phyloP scores from a whole-genome alignment of 169 alveolate species.

The Amoebophrya sp. region DNA sequence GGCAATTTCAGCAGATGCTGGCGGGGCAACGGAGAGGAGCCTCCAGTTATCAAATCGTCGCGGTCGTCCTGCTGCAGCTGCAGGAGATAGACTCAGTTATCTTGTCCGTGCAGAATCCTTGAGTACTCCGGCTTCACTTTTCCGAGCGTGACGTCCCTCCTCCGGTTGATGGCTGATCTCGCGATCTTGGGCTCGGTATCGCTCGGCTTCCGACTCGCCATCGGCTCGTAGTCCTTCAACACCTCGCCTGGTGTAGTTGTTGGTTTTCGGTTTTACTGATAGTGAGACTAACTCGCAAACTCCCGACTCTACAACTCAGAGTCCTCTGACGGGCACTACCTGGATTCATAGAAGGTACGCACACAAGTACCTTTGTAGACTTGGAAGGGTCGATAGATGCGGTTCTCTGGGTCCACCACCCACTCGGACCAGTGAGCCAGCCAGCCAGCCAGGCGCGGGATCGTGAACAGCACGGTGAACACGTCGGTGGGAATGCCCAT shows the following conservation, averaged over 20 bases:
- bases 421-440: conserved; percentile 52
- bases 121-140: not conserved
- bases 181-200: not conserved
- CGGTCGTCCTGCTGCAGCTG: too few species aligned
- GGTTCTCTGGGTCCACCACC: conserved; percentile 15
- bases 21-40: too few species aligned
- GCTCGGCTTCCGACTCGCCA: not conserved
- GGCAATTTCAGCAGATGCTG: too few species aligned
- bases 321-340: too few species aligned
- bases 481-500: conserved; percentile 56
- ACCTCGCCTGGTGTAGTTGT: not conserved
- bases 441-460: conserved; percentile 70
- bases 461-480: conserved; percentile 68
- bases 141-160: not conserved
- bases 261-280: too few species aligned
- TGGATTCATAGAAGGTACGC: too few species aligned
- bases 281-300: too few species aligned
- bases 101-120: not conserved
- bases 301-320: too few species aligned
- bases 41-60: too few species aligned
- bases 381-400: conserved; percentile 31
- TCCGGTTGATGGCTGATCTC: not conserved
- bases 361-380: conserved; percentile 25
- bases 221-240: not conserved
- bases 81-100: too few species aligned